Percentiles rank a stretch among this genome's conserved stretches.
Conservation (phyloP, 148 eudicot genomes). For the Amaranthus cruentus region DNA sequence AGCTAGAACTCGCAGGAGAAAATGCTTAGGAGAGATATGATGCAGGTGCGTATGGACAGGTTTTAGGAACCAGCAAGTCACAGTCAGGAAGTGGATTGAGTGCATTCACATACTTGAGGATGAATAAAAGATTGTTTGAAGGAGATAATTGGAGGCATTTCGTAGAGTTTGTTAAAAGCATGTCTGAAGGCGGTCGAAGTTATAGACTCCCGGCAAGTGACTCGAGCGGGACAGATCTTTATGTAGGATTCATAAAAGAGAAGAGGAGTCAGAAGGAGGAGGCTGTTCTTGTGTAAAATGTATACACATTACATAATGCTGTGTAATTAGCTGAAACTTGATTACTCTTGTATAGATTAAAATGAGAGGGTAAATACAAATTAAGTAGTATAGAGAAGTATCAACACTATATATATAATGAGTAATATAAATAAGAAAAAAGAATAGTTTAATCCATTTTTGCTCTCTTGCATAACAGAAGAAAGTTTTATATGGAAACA, state of each 20-base stretch:
- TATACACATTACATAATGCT: conserved; percentile 4
- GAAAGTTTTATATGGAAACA: background rate
- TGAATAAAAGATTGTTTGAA: conserved; percentile 69
- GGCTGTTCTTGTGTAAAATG: conserved; percentile 42
- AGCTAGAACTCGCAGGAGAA: conserved; percentile 68
- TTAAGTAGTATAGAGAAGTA: conserved; percentile 18
- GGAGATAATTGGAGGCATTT: conserved; percentile 71
- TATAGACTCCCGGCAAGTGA: conserved; percentile 45
- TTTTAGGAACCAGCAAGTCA: conserved; percentile 53
- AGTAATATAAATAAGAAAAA: conserved; percentile 12
- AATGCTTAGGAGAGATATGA: conserved; percentile 82
- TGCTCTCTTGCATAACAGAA: background rate
- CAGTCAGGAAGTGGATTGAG: conserved; percentile 57
- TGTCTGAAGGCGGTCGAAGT: conserved; percentile 60
- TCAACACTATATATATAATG: background rate
- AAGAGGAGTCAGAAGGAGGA: conserved; percentile 38
- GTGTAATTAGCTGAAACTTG: conserved; percentile 25
- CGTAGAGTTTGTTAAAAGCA: conserved; percentile 68
- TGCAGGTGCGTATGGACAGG: conserved; percentile 47
- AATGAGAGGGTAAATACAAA: conserved; percentile 16
- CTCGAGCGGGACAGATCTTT: conserved; percentile 45
- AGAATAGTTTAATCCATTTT: background rate
- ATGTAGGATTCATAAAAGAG: conserved; percentile 54
- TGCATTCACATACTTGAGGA: conserved; percentile 69
- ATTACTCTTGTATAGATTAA: conserved; percentile 8